A percentile compares a stretch with the other conserved stretches of the same genome.
Conservation (phyloP, 1,284 basidiomycete genomes). For the Albatrellus sp. region DNA sequence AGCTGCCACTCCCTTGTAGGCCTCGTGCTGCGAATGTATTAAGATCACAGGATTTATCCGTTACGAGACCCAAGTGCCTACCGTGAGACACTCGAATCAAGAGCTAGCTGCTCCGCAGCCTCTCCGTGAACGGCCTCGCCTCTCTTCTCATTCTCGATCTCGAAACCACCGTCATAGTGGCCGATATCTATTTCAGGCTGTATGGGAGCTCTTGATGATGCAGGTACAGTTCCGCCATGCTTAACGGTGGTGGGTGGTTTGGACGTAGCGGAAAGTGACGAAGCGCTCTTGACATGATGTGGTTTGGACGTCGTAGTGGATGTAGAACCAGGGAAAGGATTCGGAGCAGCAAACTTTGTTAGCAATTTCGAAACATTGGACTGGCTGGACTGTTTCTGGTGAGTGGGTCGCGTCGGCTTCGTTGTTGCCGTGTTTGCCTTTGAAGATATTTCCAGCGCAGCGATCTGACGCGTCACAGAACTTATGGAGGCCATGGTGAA, state of each 20-base stretch:
- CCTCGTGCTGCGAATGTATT: constrained; percentile 28
- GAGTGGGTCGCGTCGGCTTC: constrained; percentile 20
- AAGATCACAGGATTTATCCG: background rate
- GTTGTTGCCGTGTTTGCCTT: constrained; percentile 19
- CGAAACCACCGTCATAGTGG: constrained; percentile 77
- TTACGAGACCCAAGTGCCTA: constrained; percentile 23
- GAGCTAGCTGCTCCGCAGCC: constrained; percentile 61
- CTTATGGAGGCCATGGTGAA: constrained; percentile 28
- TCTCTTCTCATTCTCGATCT: constrained; percentile 63
- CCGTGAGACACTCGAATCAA: constrained; percentile 64
- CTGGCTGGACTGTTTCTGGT: constrained; percentile 41
- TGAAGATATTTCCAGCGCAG: constrained; percentile 35
- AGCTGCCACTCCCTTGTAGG: constrained; percentile 81
- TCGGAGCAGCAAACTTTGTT: constrained; percentile 53
- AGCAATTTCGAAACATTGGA: constrained; percentile 51
- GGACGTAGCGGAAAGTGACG: constrained; percentile 1
- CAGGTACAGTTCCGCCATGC: background rate
- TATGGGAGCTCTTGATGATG: constrained; percentile 8
- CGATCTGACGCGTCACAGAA: constrained; percentile 33
- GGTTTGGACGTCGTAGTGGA: constrained; percentile 8
- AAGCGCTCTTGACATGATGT: constrained; percentile 3
- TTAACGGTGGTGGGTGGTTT: background rate
- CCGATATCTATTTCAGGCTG: constrained; percentile 52
- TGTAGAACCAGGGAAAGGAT: constrained; percentile 20
- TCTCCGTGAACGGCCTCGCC: constrained; percentile 55